These are phyloP conservation scores for Candida krabiensis DNA, from an alignment of 805 yeast species.

Conservation along the genomic window DNA sequence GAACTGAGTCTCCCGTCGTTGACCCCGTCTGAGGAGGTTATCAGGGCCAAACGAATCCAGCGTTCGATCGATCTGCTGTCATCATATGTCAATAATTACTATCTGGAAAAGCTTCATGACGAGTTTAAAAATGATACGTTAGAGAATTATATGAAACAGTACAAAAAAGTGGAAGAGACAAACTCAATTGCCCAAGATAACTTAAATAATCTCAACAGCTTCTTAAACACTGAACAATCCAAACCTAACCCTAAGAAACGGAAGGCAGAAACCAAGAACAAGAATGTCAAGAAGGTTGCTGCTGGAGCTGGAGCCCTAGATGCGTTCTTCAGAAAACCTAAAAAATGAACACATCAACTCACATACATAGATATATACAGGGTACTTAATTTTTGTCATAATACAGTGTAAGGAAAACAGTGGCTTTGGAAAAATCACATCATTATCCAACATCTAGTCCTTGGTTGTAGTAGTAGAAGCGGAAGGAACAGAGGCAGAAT, in stretches of 20 bases:
- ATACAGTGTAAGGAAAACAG: too few relatives aligned
- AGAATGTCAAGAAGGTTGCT: slow-evolving; percentile 41
- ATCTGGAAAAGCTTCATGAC: slow-evolving; percentile 27
- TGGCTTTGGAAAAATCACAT: not conserved
- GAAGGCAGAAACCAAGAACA: slow-evolving; percentile 30
- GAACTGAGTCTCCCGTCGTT: slow-evolving; percentile 29
- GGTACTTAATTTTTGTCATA: not conserved
- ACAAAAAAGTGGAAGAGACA: slow-evolving; percentile 20
- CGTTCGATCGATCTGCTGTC: slow-evolving; percentile 49
- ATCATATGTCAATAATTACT: slow-evolving; percentile 37
- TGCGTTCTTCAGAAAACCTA: slow-evolving; percentile 53
- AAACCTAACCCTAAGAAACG: slow-evolving; percentile 18
- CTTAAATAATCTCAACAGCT: slow-evolving; percentile 31
- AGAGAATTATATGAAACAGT: slow-evolving; percentile 18
- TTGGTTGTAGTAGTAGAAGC: too few relatives aligned
- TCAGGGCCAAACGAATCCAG: slow-evolving; percentile 37
- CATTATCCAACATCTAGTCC: too few relatives aligned
- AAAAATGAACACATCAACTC: slow-evolving; percentile 1
- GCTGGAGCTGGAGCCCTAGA: slow-evolving; percentile 70
- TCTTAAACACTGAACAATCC: slow-evolving; percentile 20
- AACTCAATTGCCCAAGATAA: slow-evolving; percentile 32
- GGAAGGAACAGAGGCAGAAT: too few relatives aligned
- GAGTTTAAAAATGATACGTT: slow-evolving; percentile 22
- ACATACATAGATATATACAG: slow-evolving; percentile 3
- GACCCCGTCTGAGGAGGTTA: slow-evolving; percentile 33